Conservation (phyloP, 2,329 filamentous ascomycete species). For the Elsinoe necatrix region DNA sequence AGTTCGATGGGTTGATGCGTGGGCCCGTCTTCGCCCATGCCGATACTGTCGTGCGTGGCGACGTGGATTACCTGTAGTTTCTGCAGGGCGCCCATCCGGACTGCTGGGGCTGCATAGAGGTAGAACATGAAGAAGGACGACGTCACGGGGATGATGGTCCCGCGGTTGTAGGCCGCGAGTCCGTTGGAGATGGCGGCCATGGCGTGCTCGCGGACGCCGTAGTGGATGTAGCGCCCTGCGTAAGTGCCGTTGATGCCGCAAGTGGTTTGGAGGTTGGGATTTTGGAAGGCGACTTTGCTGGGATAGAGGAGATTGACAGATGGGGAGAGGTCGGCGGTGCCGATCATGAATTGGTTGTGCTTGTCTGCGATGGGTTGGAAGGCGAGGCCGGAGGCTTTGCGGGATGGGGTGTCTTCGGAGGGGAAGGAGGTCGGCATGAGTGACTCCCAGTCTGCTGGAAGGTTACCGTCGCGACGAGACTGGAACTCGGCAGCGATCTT, state of each 20-base stretch:
- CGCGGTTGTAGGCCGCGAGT: constrained; percentile 31
- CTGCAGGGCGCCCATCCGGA: constrained; percentile 33
- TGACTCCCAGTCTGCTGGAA: constrained; percentile 41
- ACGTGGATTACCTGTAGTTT: constrained; percentile 32
- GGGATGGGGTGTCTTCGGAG: constrained; percentile 40
- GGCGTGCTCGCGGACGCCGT: constrained; percentile 53
- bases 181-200: constrained; percentile 47
- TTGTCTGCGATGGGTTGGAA: constrained; percentile 31
- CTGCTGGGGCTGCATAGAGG: constrained; percentile 31
- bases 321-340: constrained; percentile 32
- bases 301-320: constrained; percentile 35
- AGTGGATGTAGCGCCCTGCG: constrained; percentile 45
- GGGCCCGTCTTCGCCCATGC: constrained; percentile 31
- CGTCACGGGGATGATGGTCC: constrained; percentile 32
- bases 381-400: constrained; percentile 42
- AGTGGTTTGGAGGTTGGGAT: constrained; percentile 27
- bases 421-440: constrained; percentile 43
- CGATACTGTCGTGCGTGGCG: constrained; percentile 34
- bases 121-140: constrained; percentile 36
- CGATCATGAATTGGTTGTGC: constrained; percentile 30
- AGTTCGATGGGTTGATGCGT: constrained; percentile 34
- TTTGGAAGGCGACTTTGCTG: constrained; percentile 44
- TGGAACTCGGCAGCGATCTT: constrained; percentile 44
- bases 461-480: constrained; percentile 40
- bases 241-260: constrained; percentile 49